Evolutionary conservation across 1,139 yeast genomes (phyloP).

Genomic region (Taphrina deformans): DNA sequence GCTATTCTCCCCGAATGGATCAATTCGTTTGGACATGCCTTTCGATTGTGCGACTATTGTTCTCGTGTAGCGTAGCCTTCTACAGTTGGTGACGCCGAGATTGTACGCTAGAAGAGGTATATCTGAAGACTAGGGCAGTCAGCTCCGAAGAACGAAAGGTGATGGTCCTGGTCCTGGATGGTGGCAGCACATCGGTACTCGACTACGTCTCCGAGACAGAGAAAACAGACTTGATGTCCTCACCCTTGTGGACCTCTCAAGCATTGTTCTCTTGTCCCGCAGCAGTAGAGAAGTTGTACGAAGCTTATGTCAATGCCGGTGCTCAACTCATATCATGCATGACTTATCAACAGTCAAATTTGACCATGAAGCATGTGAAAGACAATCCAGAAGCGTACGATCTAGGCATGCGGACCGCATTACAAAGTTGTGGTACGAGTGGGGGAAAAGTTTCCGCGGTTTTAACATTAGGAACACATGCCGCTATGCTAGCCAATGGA

Average conservation of each 20-base stretch:
- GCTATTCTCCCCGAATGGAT: no score
- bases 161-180: conserved; percentile 31
- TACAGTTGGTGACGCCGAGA: no score
- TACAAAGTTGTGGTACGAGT: neutral
- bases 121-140: no score
- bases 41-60: no score
- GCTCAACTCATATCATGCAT: conserved; percentile 26
- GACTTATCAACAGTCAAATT: conserved; percentile 28
- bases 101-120: no score
- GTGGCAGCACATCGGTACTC: conserved; percentile 28
- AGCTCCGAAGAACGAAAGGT: no score
- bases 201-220: neutral
- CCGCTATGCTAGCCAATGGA: conserved; percentile 30
- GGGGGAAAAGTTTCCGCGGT: neutral
- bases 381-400: conserved; percentile 10
- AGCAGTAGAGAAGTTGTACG: conserved; percentile 4
- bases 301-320: conserved; percentile 18
- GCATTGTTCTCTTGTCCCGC: conserved; percentile 20
- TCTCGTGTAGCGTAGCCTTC: no score
- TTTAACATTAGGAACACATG: conserved; percentile 26
- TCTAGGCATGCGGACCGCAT: conserved; percentile 17
- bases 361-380: conserved; percentile 18
- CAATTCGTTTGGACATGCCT: no score
- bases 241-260: conserved; percentile 29
- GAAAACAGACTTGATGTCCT: conserved; percentile 2